Evolutionary conservation across 176 grass and related monocot genomes (phyloP), one percentile per base, ranked within the genome.

Genomic region (Phoenix roebelenii): DNA sequence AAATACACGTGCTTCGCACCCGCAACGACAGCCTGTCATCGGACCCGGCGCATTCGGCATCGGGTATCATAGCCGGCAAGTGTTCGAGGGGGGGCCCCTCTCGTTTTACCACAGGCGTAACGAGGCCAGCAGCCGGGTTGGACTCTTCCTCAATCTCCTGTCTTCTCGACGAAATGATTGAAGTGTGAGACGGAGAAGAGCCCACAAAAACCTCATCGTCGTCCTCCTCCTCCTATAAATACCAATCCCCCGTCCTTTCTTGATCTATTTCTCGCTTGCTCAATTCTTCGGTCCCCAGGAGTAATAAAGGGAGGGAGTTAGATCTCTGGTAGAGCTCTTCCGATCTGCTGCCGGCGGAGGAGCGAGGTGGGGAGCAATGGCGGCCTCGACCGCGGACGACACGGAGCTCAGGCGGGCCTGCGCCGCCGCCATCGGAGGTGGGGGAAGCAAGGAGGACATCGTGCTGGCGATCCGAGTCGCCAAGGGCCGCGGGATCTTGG

Each of bases 401-500:
- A 49, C 52, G 28, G 93, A 98, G 66, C 82, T 92, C 65, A 78
- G 93, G 70, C 75, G 76, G 15, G 75, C 84, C 16, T 92, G 84
- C 76, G 76, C 78, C 18, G 55, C 72, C 28, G 93, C 93, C 49
- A 86, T 98, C 73, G 84, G 81, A 0, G 81, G 78, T 19, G 87
- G 81, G 18, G 79, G 81, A 55, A 83, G 75, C 70, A 80, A 72
- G 15, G 81, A 92, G 81, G 78, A 92, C 10, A 80, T 98, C 64
- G 35, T 72, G 70, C 76, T 98, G 76, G 91, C 93, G 61, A 92
- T 98, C 71, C 88, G 93, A 51, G 87, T 98, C 49, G 88, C 88
- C 73, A 89, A 98, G 84, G 93, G 93, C 49, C 84, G 82, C 54
- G 79, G 93, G 69, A 83, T 98, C 74, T 92, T 98, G 63, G 93